Conservation (phyloP, 805 yeast genomes). For the Ogataea wickerhamii region DNA sequence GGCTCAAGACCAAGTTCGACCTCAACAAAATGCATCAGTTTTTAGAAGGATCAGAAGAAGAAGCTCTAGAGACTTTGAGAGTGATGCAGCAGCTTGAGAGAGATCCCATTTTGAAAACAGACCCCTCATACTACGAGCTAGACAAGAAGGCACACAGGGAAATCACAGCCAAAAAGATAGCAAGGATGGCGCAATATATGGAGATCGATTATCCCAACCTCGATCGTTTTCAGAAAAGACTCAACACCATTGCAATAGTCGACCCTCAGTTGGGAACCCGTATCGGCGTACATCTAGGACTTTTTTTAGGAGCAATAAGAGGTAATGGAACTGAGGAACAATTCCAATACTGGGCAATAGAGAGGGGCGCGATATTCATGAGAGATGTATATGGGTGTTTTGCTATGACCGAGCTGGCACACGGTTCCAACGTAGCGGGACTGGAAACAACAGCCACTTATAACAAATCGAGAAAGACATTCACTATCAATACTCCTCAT, state of each 20-base stretch:
- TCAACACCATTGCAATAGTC: conserved; percentile 55
- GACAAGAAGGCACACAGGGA: conserved; percentile 56
- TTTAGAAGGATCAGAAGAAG: conserved; percentile 47
- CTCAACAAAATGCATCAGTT: conserved; percentile 50
- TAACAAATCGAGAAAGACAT: conserved; percentile 60
- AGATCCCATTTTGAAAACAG: conserved; percentile 61
- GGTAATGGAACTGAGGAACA: conserved; percentile 89
- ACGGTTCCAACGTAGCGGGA: conserved; percentile 92
- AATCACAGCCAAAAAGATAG: conserved; percentile 56
- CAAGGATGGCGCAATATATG: conserved; percentile 57
- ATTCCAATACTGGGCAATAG: conserved; percentile 75
- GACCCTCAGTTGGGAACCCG: conserved; percentile 84
- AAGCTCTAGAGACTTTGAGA: conserved; percentile 43
- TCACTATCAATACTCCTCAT: conserved; percentile 81
- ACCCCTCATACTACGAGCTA: conserved; percentile 54
- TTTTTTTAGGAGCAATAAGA: conserved; percentile 74
- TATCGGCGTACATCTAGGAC: conserved; percentile 82
- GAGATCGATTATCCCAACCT: conserved; percentile 39
- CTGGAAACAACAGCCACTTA: conserved; percentile 89
- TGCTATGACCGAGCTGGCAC: conserved; percentile 91
- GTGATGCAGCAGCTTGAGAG: conserved; percentile 58
- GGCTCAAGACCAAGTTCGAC: conserved; percentile 41
- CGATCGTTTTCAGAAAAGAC: conserved; percentile 52
- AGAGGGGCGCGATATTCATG: conserved; percentile 57
- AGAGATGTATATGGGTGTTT: conserved; percentile 80